These are phyloP conservation scores for Macadamia integrifolia DNA, from an alignment of 164 flowering plant species.

Conservation along the genomic window DNA sequence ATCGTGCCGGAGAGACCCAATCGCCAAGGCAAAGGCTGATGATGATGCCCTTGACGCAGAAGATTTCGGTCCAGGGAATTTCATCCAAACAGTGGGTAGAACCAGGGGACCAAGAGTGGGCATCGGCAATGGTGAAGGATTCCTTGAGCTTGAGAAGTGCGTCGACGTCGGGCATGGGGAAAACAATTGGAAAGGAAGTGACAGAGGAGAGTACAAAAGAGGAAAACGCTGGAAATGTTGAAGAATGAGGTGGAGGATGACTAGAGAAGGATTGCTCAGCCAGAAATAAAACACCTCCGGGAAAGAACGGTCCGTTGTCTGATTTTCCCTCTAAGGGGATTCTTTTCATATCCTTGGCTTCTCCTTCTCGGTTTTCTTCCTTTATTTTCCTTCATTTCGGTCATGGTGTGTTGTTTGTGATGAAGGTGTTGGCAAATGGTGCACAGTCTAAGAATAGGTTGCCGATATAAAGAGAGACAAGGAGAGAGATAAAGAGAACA, in stretches of 20 bases:
- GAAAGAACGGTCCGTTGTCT: constrained; percentile 32
- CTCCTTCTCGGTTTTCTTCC: background rate
- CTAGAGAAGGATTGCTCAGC: constrained; percentile 25
- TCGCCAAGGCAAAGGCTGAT: constrained; percentile 39
- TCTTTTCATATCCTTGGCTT: no score
- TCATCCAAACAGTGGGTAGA: constrained; percentile 32
- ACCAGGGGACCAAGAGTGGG: constrained; percentile 39
- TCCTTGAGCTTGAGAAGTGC: constrained; percentile 57
- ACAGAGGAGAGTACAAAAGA: constrained; percentile 11
- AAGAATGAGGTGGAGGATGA: background rate
- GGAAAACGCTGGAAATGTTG: no score
- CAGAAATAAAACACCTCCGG: constrained; percentile 22
- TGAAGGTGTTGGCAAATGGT: background rate
- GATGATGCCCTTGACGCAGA: constrained; percentile 40
- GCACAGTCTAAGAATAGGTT: background rate
- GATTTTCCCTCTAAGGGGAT: background rate
- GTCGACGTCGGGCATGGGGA: constrained; percentile 36
- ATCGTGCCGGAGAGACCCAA: constrained; percentile 47
- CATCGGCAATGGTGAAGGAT: constrained; percentile 26
- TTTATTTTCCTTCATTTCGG: background rate
- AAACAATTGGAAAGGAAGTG: constrained; percentile 1
- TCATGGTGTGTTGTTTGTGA: background rate
- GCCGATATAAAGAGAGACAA: background rate
- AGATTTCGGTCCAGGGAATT: constrained; percentile 45
- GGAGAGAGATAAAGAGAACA: background rate